Conservation (phyloP, 768 basidiomycete genomes). For the Pleurotus giganteus region DNA sequence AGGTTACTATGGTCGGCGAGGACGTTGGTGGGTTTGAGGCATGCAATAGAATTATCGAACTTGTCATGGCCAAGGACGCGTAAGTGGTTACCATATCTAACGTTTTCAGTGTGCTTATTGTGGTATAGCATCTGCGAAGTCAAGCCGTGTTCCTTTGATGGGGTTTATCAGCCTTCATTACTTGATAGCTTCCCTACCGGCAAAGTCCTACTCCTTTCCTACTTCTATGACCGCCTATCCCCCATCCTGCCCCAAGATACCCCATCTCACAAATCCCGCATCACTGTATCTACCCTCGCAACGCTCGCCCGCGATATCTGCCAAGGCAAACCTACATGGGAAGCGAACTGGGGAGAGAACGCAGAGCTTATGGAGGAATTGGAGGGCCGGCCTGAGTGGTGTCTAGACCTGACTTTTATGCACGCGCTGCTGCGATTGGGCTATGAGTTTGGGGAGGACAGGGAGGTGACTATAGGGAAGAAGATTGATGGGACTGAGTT, state of each 20-base stretch:
- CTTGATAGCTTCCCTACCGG: conserved; percentile 86
- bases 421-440: conserved; percentile 82
- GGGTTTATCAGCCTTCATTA: conserved; percentile 94
- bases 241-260: conserved; percentile 56
- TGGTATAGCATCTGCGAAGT: conserved; percentile 84
- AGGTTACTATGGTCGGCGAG: conserved; percentile 84
- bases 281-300: conserved; percentile 60
- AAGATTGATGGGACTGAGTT: conserved; percentile 86
- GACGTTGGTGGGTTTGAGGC: conserved; percentile 83
- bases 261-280: conserved; percentile 14
- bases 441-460: conserved; percentile 77
- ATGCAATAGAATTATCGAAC: conserved; percentile 78
- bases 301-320: conserved; percentile 73
- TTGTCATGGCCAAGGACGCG: conserved; percentile 95
- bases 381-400: conserved; percentile 86
- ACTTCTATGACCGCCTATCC: conserved; percentile 93
- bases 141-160: conserved; percentile 96
- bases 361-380: conserved; percentile 55
- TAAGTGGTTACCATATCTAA: conserved; percentile 49
- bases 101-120: too few relatives aligned
- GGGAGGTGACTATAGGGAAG: conserved; percentile 81
- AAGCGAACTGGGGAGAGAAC: conserved; percentile 40
- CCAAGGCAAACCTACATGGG: conserved; percentile 62
- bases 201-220: conserved; percentile 87
- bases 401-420: conserved; percentile 96